phyloP scores from a whole-genome alignment of 2,329 filamentous ascomycete genomes.

The Dactylellina cionopaga region DNA sequence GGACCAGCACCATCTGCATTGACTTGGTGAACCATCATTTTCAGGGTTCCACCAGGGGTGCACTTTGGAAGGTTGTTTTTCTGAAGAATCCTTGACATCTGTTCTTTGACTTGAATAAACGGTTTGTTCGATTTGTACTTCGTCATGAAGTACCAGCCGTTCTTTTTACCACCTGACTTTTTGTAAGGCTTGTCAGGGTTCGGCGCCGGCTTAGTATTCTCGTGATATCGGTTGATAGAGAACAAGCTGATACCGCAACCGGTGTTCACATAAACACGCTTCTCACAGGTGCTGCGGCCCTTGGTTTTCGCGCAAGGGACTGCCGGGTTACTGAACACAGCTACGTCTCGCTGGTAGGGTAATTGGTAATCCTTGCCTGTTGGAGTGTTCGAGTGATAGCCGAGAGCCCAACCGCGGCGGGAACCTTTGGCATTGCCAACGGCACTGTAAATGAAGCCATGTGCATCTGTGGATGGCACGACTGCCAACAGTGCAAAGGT shows the following conservation, averaged over 20 bases:
- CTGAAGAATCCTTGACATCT: not conserved
- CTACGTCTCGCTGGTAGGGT: constrained; percentile 19
- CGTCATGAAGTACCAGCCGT: not conserved
- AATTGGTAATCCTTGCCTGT: not conserved
- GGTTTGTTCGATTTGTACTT: not conserved
- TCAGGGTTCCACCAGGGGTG: not conserved
- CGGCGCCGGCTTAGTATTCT: not conserved
- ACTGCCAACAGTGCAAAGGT: constrained; percentile 2
- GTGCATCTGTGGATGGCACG: not conserved
- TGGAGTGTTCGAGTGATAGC: constrained; percentile 5
- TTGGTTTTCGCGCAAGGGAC: constrained; percentile 6
- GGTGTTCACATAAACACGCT: not conserved
- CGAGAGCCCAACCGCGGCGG: constrained; percentile 9
- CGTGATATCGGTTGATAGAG: constrained; percentile 10
- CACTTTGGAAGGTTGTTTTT: not conserved
- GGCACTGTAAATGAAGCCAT: constrained; percentile 18
- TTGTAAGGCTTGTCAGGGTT: constrained; percentile 11
- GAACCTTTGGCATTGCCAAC: constrained; percentile 1
- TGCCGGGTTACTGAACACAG: constrained; percentile 18
- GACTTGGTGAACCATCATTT: constrained; percentile 14
- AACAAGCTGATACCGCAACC: constrained; percentile 17
- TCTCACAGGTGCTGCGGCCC: constrained; percentile 2
- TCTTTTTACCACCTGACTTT: constrained; percentile 1
- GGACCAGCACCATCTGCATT: constrained; percentile 13
- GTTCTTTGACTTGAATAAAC: not conserved